These are phyloP conservation scores for Letharia columbiana DNA, from an alignment of 495 filamentous ascomycete species.

Conservation along the genomic window DNA sequence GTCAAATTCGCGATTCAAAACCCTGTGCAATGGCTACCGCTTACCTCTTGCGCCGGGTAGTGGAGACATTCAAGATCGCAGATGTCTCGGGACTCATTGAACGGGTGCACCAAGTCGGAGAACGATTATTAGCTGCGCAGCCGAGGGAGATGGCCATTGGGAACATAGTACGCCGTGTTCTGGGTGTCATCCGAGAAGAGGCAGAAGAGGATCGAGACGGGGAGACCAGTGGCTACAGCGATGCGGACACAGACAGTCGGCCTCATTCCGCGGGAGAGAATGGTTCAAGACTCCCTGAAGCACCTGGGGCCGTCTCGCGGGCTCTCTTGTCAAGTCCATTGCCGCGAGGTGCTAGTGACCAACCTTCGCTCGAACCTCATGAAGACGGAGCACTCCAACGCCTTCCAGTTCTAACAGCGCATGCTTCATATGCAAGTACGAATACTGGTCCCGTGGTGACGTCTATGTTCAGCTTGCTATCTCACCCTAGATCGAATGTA, in stretches of 20 bases:
- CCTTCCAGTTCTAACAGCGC: slow-evolving; percentile 38
- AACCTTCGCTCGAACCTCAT: not conserved
- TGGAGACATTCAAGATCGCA: slow-evolving; percentile 51
- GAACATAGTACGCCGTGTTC: slow-evolving; percentile 82
- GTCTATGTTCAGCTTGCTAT: slow-evolving; percentile 82
- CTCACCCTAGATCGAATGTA: slow-evolving; percentile 41
- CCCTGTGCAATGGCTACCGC: slow-evolving; percentile 86
- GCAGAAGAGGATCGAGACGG: slow-evolving; percentile 69
- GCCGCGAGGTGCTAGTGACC: slow-evolving; percentile 29
- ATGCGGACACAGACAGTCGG: slow-evolving; percentile 41
- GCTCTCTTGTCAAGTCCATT: slow-evolving; percentile 37
- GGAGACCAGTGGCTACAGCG: slow-evolving; percentile 46
- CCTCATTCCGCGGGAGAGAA: slow-evolving; percentile 36
- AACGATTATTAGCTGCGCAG: slow-evolving; percentile 66
- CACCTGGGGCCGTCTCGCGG: slow-evolving; percentile 25
- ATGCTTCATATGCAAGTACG: slow-evolving; percentile 47
- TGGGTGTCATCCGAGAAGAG: slow-evolving; percentile 87
- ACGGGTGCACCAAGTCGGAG: slow-evolving; percentile 66
- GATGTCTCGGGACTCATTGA: slow-evolving; percentile 71
- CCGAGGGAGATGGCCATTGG: slow-evolving; percentile 85
- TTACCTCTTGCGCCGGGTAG: slow-evolving; percentile 73
- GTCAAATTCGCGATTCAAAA: slow-evolving; percentile 79
- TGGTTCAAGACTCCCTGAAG: slow-evolving; percentile 34
- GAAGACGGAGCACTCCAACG: not conserved
- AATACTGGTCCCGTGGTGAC: slow-evolving; percentile 36